Conservation (phyloP, 2,329 filamentous ascomycete species). For the Mollisiaceae sp. region DNA sequence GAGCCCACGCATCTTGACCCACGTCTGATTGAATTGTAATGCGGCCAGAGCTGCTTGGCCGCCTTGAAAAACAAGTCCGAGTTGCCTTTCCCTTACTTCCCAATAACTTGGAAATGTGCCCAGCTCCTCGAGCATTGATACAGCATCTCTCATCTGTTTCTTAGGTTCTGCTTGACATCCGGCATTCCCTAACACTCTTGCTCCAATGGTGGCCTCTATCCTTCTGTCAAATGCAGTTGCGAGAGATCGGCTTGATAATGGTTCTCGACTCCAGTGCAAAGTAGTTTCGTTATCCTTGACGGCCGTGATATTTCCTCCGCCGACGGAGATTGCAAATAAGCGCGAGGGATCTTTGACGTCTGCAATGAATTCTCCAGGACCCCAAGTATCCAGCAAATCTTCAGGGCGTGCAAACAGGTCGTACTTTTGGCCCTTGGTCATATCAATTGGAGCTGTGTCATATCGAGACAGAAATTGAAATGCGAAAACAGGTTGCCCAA, state of each 20-base stretch:
- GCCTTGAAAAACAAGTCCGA: constrained; percentile 4
- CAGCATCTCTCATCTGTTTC: too few species aligned
- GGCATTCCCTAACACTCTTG: neutral
- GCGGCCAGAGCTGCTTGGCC: constrained; percentile 10
- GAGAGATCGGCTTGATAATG: neutral
- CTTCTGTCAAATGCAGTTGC: neutral
- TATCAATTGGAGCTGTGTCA: too few species aligned
- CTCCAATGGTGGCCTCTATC: neutral
- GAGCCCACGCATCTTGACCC: constrained; percentile 9
- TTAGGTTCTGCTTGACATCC: neutral
- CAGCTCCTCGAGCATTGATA: neutral
- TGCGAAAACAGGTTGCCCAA: constrained; percentile 14
- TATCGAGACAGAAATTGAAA: constrained; percentile 5
- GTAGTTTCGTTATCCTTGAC: neutral
- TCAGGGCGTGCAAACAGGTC: constrained; percentile 26
- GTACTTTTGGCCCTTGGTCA: neutral
- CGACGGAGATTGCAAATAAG: constrained; percentile 1
- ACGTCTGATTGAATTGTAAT: constrained; percentile 19
- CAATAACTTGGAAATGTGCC: constrained; percentile 1
- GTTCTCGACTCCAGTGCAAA: neutral
- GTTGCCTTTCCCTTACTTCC: constrained; percentile 5
- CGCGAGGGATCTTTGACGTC: neutral
- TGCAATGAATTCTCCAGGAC: constrained; percentile 24
- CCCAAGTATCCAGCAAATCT: constrained; percentile 34
- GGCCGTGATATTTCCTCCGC: constrained; percentile 12